A percentile compares a stretch with the other conserved stretches of the same genome.
phyloP scores from a whole-genome alignment of 352 stramenopile genomes.

The Globisporangium megalacanthum region DNA sequence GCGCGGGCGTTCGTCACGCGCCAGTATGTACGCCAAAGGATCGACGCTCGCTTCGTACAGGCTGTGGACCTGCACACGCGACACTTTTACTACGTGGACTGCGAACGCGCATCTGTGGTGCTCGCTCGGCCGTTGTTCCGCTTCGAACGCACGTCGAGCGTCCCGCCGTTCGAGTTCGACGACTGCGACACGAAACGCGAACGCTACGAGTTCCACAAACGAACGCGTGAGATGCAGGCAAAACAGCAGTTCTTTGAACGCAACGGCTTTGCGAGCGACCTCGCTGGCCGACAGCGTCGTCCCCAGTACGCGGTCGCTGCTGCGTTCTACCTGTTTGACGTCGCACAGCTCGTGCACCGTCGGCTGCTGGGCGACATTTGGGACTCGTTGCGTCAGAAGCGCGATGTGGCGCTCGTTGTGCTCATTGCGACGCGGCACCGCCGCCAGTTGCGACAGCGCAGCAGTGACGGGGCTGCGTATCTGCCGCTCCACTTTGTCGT shows the following conservation, averaged over 20 bases:
- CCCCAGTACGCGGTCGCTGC: conserved; percentile 20
- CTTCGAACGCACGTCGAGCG: conserved; percentile 19
- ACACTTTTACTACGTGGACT: conserved; percentile 64
- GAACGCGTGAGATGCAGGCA: conserved; percentile 22
- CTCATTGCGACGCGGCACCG: conserved; percentile 43
- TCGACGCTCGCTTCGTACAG: conserved; percentile 32
- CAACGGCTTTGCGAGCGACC: conserved; percentile 1
- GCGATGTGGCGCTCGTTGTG: conserved; percentile 32
- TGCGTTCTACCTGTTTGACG: conserved; percentile 37
- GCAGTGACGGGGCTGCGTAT: conserved; percentile 28
- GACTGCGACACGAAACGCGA: conserved; percentile 42
- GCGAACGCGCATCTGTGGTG: conserved; percentile 21
- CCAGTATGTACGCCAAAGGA: conserved; percentile 22
- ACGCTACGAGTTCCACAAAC: conserved; percentile 37
- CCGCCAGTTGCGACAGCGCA: conserved; percentile 47
- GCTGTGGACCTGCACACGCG: conserved; percentile 36
- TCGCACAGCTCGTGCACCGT: conserved; percentile 34
- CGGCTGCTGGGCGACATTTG: conserved; percentile 48
- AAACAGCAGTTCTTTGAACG: conserved; percentile 45
- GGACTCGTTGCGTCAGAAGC: conserved; percentile 25
- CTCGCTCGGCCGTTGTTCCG: conserved; percentile 41
- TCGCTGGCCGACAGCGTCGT: conserved; percentile 1
- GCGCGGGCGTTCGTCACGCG: conserved; percentile 33
- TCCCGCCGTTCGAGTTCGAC: conserved; percentile 32
- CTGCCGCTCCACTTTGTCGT: conserved; percentile 60